These are phyloP conservation scores for Beauveria sp. DNA, from an alignment of 2,329 filamentous ascomycete genomes.

Conservation along the genomic window DNA sequence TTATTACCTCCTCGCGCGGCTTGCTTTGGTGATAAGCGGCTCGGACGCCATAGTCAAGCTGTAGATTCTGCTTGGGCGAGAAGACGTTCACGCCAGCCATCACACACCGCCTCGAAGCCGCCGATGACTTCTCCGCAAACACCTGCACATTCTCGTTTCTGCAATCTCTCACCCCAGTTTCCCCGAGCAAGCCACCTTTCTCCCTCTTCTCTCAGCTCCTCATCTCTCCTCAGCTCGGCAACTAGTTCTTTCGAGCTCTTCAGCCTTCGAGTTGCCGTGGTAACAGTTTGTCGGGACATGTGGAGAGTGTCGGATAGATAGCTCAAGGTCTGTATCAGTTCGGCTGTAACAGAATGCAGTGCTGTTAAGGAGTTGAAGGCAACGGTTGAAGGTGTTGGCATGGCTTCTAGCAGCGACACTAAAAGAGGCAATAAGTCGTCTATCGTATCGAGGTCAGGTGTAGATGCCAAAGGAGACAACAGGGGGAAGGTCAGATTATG, in stretches of 20 bases:
- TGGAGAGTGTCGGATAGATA: slow-evolving; percentile 86
- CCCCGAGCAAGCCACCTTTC: slow-evolving; percentile 73
- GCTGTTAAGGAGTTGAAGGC: slow-evolving; percentile 59
- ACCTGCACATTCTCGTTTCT: slow-evolving; percentile 70
- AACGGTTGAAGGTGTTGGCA: slow-evolving; percentile 56
- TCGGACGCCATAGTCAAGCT: slow-evolving; percentile 20
- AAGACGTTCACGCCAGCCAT: slow-evolving; percentile 71
- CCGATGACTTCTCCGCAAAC: slow-evolving; percentile 84
- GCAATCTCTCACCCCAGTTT: slow-evolving; percentile 73
- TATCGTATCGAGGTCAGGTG: slow-evolving; percentile 56
- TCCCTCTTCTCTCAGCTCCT: slow-evolving; percentile 75
- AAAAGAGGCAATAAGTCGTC: slow-evolving; percentile 64
- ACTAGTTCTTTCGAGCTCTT: slow-evolving; percentile 79
- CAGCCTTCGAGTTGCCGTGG: slow-evolving; percentile 70
- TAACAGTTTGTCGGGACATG: slow-evolving; percentile 85
- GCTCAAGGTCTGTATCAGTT: slow-evolving; percentile 72
- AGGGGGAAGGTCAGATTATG: slow-evolving; percentile 66
- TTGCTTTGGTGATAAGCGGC: background rate
- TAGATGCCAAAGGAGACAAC: slow-evolving; percentile 58
- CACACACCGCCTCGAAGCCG: slow-evolving; percentile 87
- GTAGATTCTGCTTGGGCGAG: slow-evolving; percentile 54
- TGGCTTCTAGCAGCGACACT: slow-evolving; percentile 53
- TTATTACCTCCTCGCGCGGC: background rate
- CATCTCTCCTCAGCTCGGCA: slow-evolving; percentile 74
- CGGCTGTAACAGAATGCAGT: slow-evolving; percentile 62